Evolutionary conservation across 139 green algal genomes (phyloP).

Genomic region (Chlamydomonas urium): DNA sequence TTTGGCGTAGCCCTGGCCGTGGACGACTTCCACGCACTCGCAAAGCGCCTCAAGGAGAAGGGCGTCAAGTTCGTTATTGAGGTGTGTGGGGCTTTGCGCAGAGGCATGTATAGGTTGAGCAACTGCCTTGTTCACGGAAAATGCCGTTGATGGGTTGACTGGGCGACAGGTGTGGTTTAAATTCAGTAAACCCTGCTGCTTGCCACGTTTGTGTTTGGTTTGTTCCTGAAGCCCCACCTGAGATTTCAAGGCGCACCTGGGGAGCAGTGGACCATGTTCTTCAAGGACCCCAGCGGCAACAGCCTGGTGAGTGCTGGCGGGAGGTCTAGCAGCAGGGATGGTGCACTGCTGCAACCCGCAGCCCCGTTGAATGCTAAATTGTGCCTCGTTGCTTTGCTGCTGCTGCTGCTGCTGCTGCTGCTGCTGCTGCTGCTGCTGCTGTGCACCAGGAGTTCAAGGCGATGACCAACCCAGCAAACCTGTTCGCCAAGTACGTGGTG

Average conservation of each 20-base stretch:
- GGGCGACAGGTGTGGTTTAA: too few species aligned
- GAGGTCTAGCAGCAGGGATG: not conserved
- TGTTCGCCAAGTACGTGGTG: constrained; percentile 82
- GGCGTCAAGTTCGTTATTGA: constrained; percentile 69
- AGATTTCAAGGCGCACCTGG: constrained; percentile 63
- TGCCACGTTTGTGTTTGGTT: constrained; percentile 33
- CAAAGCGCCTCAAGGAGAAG: constrained; percentile 35
- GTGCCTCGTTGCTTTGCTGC: not conserved
- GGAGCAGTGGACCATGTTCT: constrained; percentile 39
- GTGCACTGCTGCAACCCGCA: not conserved
- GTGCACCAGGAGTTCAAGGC: constrained; percentile 85
- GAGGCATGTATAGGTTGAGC: too few species aligned
- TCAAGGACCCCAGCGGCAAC: constrained; percentile 26
- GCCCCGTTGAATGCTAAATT: not conserved
- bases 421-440: not conserved
- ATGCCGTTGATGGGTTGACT: too few species aligned
- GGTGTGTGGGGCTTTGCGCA: too few species aligned
- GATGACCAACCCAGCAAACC: constrained; percentile 81
- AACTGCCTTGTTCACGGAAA: too few species aligned
- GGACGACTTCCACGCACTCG: constrained; percentile 69
- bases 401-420: not conserved
- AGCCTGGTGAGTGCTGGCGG: not conserved
- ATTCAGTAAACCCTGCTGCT: too few species aligned
- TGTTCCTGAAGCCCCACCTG: constrained; percentile 78
- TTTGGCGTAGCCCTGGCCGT: constrained; percentile 66